Conservation (phyloP, 1,284 basidiomycete genomes). For the Anthracocystis walkeri region DNA sequence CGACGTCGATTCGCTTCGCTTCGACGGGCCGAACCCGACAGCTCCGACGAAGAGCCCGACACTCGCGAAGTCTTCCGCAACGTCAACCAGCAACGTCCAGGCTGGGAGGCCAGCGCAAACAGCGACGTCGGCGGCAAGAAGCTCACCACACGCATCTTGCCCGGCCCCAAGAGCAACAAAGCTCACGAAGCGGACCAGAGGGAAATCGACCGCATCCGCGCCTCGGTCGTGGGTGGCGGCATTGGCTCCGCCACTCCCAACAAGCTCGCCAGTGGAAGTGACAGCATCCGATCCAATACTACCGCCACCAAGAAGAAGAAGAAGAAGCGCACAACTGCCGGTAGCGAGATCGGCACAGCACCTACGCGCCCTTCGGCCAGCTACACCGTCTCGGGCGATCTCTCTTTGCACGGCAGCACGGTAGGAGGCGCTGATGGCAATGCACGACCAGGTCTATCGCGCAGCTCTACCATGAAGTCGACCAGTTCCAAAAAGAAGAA, state of each 20-base stretch:
- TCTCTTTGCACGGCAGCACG: slow-evolving; percentile 30
- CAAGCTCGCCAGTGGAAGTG: slow-evolving; percentile 29
- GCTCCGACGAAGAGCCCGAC: slow-evolving; percentile 62
- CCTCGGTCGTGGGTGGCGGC: slow-evolving; percentile 60
- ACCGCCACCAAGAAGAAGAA: slow-evolving; percentile 55
- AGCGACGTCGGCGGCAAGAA: slow-evolving; percentile 56
- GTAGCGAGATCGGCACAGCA: slow-evolving; percentile 63
- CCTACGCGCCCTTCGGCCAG: slow-evolving; percentile 52
- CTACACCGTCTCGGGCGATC: slow-evolving; percentile 52
- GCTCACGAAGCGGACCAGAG: slow-evolving; percentile 38
- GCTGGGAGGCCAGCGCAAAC: slow-evolving; percentile 25
- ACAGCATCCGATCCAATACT: slow-evolving; percentile 39
- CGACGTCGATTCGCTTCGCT: slow-evolving; percentile 24
- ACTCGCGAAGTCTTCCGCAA: slow-evolving; percentile 58
- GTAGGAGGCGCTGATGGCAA: slow-evolving; percentile 11
- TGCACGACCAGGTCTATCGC: slow-evolving; percentile 34
- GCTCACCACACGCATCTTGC: slow-evolving; percentile 52
- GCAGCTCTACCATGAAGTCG: slow-evolving; percentile 48
- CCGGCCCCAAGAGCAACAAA: slow-evolving; percentile 57
- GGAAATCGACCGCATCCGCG: slow-evolving; percentile 55
- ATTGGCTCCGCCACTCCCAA: slow-evolving; percentile 24
- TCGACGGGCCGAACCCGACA: slow-evolving; percentile 48
- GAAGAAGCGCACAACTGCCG: slow-evolving; percentile 51
- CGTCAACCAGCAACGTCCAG: slow-evolving; percentile 55
- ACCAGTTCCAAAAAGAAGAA: slow-evolving; percentile 61